phyloP scores from a whole-genome alignment of 345 rosid genomes.

The Viola odorata region DNA sequence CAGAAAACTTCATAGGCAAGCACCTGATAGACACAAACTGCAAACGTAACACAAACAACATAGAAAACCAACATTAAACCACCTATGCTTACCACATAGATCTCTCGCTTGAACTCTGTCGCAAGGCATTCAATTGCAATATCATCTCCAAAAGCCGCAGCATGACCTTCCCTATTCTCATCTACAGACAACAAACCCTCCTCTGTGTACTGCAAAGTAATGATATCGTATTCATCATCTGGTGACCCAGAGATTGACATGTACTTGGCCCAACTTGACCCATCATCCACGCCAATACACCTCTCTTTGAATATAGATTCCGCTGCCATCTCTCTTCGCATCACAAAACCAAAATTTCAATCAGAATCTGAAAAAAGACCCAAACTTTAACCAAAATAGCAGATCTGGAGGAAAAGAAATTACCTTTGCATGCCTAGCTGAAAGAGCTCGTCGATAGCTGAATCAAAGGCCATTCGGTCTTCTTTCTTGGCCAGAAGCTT shows the following conservation, averaged over 20 bases:
- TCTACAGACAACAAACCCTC: constrained; percentile 88
- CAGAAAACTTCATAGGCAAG: no score
- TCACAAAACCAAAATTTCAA: constrained; percentile 6
- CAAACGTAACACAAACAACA: not conserved
- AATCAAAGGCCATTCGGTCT: constrained; percentile 63
- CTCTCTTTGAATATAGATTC: constrained; percentile 94
- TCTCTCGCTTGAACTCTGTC: constrained; percentile 89
- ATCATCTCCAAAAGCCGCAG: constrained; percentile 98
- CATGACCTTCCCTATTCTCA: constrained; percentile 77
- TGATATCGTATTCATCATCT: constrained; percentile 84
- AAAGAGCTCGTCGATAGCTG: constrained; percentile 70
- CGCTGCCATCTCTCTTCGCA: constrained; percentile 79
- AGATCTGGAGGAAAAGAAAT: not conserved
- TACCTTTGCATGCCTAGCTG: constrained; percentile 92
- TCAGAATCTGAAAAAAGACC: not conserved
- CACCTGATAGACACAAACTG: no score
- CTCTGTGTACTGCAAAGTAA: constrained; percentile 87
- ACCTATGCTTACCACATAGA: constrained; percentile 59
- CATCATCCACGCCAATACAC: constrained; percentile 76
- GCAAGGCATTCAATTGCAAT: constrained; percentile 95
- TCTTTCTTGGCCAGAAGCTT: constrained; percentile 71
- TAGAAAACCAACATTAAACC: not conserved
- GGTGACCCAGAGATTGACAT: constrained; percentile 87
- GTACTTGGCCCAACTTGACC: constrained; percentile 89
- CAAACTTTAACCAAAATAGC: not conserved